A percentile compares a stretch with the other conserved stretches of the same genome.
phyloP scores from a whole-genome alignment of 495 filamentous ascomycete genomes.

The Hypomontagnella submonticulosa region DNA sequence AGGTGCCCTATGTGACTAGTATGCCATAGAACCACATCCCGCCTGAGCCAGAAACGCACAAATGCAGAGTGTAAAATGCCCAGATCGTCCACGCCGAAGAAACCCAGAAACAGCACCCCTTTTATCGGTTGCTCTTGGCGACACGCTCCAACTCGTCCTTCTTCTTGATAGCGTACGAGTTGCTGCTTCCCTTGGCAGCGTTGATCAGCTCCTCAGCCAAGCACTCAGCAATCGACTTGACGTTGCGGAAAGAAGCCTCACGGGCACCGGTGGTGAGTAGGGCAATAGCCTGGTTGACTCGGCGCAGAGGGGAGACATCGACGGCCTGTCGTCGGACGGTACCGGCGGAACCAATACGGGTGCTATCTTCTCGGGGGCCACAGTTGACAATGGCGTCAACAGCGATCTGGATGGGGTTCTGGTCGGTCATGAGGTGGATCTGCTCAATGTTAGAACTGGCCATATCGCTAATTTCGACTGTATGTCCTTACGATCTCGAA shows the following conservation, averaged over 20 bases:
- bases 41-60: slow-evolving; percentile 60
- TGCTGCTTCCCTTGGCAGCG: slow-evolving; percentile 99
- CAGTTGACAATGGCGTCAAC: slow-evolving; percentile 99
- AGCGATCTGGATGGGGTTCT: slow-evolving; percentile 99
- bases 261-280: slow-evolving; percentile 97
- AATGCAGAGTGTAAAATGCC: slow-evolving; percentile 63
- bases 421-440: slow-evolving; percentile 99
- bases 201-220: slow-evolving; percentile 99
- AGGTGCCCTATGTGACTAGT: slow-evolving; percentile 59
- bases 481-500: slow-evolving; percentile 90
- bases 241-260: slow-evolving; percentile 97
- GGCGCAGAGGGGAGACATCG: slow-evolving; percentile 98
- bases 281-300: slow-evolving; percentile 99
- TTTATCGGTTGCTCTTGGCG: slow-evolving; percentile 99
- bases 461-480: neutral
- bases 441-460: slow-evolving; percentile 51
- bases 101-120: slow-evolving; percentile 49
- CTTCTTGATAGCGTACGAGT: slow-evolving; percentile 99
- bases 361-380: slow-evolving; percentile 98
- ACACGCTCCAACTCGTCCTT: slow-evolving; percentile 99
- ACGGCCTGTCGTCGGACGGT: slow-evolving; percentile 99
- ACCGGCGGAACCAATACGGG: slow-evolving; percentile 98
- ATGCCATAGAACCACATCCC: slow-evolving; percentile 60
- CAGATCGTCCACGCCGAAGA: slow-evolving; percentile 59
- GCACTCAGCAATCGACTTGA: slow-evolving; percentile 98